These are phyloP conservation scores for Medicago lupulina DNA, from an alignment of 306 rosid species.

Conservation along the genomic window DNA sequence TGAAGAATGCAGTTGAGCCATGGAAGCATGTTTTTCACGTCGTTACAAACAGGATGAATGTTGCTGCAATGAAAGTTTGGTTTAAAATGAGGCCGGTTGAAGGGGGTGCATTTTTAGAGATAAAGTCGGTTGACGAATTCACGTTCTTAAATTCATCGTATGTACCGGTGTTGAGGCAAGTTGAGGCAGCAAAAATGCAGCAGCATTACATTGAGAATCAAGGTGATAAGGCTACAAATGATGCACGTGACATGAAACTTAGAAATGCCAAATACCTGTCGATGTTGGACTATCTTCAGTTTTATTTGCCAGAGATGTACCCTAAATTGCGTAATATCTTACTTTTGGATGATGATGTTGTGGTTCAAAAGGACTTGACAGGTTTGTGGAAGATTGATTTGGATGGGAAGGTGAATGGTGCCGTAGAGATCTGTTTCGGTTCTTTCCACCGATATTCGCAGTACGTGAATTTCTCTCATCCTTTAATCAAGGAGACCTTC, in stretches of 20 bases:
- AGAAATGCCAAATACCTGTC: constrained; percentile 67
- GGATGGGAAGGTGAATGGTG: constrained; percentile 97
- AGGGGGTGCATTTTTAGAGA: constrained; percentile 83
- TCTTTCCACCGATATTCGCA: constrained; percentile 87
- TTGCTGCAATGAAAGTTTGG: constrained; percentile 99
- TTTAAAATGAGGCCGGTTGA: constrained; percentile 94
- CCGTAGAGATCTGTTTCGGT: constrained; percentile 97
- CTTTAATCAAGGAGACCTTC: constrained; percentile 74
- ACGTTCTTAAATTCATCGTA: constrained; percentile 83
- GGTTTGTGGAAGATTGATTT: constrained; percentile 90
- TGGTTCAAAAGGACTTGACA: constrained; percentile 93
- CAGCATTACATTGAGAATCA: constrained; percentile 59
- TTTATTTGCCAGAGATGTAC: constrained; percentile 95
- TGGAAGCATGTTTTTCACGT: constrained; percentile 96
- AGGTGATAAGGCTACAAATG: constrained; percentile 62
- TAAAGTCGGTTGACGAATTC: constrained; percentile 86
- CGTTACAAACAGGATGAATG: constrained; percentile 93
- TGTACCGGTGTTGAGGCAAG: constrained; percentile 80
- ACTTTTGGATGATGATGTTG: constrained; percentile 91
- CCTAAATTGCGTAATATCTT: constrained; percentile 84
- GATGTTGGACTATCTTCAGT: constrained; percentile 82
- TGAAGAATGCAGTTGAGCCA: constrained; percentile 87
- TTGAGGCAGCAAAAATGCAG: constrained; percentile 63
- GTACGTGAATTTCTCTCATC: constrained; percentile 87
- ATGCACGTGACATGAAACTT: constrained; percentile 55